These are phyloP conservation scores for Colletotrichum sp. DNA, from an alignment of 2,329 filamentous ascomycete species.

Conservation along the genomic window DNA sequence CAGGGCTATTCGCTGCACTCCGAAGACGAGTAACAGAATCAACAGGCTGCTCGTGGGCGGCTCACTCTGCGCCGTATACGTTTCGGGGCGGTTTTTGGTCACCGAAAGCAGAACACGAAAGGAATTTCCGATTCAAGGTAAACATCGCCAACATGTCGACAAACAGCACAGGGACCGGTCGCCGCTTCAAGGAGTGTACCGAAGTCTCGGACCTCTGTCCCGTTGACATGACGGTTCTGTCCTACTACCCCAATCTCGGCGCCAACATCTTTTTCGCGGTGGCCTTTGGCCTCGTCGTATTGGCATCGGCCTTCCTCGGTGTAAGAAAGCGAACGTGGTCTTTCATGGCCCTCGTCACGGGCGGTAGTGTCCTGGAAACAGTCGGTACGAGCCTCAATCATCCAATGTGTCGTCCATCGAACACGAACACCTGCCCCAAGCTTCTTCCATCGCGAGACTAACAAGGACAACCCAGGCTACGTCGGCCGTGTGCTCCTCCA, in stretches of 20 bases:
- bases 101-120: background rate
- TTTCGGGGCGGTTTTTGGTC: too few species aligned
- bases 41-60: background rate
- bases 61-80: background rate
- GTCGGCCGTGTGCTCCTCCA: constrained; percentile 54
- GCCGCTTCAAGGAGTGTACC: constrained; percentile 32
- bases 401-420: background rate
- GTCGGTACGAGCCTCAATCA: constrained; percentile 40
- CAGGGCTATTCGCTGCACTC: background rate
- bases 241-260: constrained; percentile 61
- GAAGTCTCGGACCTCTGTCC: constrained; percentile 49
- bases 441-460: background rate
- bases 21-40: background rate
- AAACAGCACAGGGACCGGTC: constrained; percentile 7
- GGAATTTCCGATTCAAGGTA: background rate
- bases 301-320: constrained; percentile 47
- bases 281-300: constrained; percentile 48
- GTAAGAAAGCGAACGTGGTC: constrained; percentile 59
- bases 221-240: constrained; percentile 56
- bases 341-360: constrained; percentile 52
- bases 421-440: background rate
- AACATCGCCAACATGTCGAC: background rate
- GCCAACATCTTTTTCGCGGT: constrained; percentile 59
- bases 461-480: constrained; percentile 46
- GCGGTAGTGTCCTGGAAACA: constrained; percentile 56